A percentile compares a stretch with the other conserved stretches of the same genome.
phyloP scores from a whole-genome alignment of 2,329 filamentous ascomycete genomes.

The Hypoxylon sp. region DNA sequence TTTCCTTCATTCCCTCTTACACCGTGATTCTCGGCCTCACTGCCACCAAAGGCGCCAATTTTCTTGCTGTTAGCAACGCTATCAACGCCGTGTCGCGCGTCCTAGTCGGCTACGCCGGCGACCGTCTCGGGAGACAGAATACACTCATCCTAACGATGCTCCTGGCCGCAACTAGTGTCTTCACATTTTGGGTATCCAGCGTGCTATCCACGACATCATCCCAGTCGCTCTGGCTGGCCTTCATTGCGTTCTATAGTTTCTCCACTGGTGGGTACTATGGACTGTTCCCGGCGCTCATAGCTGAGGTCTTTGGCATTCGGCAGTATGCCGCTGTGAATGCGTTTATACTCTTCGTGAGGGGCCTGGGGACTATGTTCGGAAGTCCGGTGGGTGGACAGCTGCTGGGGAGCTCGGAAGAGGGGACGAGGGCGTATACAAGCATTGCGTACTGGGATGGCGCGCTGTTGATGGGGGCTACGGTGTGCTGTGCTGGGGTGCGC shows the following conservation, averaged over 20 bases:
- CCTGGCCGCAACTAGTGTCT: constrained; percentile 56
- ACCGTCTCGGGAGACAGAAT: constrained; percentile 64
- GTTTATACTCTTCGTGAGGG: constrained; percentile 62
- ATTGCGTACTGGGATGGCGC: constrained; percentile 61
- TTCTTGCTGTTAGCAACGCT: constrained; percentile 62
- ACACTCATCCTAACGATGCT: constrained; percentile 60
- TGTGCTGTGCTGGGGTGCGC: constrained; percentile 60
- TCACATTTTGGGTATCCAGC: constrained; percentile 57
- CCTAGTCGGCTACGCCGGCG: constrained; percentile 61
- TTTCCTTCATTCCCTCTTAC: constrained; percentile 65
- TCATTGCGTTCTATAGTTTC: constrained; percentile 61
- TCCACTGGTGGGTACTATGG: constrained; percentile 62
- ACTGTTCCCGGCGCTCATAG: constrained; percentile 62
- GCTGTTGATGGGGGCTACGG: constrained; percentile 57
- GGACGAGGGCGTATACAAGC: constrained; percentile 55
- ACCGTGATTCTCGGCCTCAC: constrained; percentile 61
- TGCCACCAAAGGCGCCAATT: constrained; percentile 58
- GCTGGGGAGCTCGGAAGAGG: constrained; percentile 53
- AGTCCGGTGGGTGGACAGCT: constrained; percentile 62
- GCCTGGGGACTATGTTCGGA: constrained; percentile 61
- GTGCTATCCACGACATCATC: constrained; percentile 50
- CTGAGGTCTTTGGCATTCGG: constrained; percentile 64
- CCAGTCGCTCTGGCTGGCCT: constrained; percentile 58
- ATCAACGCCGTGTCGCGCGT: constrained; percentile 63
- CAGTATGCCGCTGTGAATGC: constrained; percentile 64